Evolutionary conservation across 345 rosid species (phyloP).

Genomic region (Bruguiera parviflora): DNA sequence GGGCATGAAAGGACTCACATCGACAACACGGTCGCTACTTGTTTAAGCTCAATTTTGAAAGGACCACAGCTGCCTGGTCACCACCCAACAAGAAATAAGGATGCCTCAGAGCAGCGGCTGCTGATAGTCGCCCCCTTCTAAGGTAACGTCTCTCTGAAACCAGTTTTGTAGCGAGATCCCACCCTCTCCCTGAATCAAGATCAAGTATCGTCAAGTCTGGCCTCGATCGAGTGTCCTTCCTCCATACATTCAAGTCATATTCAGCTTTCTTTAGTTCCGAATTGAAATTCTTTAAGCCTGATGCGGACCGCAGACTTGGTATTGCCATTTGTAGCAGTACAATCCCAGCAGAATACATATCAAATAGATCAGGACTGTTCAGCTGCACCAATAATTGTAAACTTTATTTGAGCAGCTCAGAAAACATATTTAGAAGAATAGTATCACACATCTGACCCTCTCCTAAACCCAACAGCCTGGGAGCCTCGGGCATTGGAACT

Average conservation of each 20-base stretch:
- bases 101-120: conserved; percentile 84
- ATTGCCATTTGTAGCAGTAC: conserved; percentile 94
- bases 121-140: conserved; percentile 84
- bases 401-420: conserved; percentile 16
- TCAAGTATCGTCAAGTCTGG: conserved; percentile 79
- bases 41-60: conserved; percentile 67
- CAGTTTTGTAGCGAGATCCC: conserved; percentile 88
- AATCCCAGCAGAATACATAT: conserved; percentile 83
- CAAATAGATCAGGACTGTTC: conserved; percentile 93
- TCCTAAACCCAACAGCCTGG: too few species aligned
- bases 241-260: conserved; percentile 77
- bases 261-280: conserved; percentile 48
- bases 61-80: conserved; percentile 89
- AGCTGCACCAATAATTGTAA: conserved; percentile 46
- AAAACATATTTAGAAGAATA: background rate
- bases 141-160: conserved; percentile 75
- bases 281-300: conserved; percentile 83
- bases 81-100: conserved; percentile 91
- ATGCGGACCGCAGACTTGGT: conserved; percentile 60
- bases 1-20: conserved; percentile 15
- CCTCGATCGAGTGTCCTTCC: conserved; percentile 57
- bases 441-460: too few species aligned
- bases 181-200: conserved; percentile 91
- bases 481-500: too few species aligned
- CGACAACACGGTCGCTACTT: conserved; percentile 30